A percentile compares a stretch with the other conserved stretches of the same genome.
Evolutionary conservation across 306 rosid species (phyloP).

Genomic region (Luffa acutangula): DNA sequence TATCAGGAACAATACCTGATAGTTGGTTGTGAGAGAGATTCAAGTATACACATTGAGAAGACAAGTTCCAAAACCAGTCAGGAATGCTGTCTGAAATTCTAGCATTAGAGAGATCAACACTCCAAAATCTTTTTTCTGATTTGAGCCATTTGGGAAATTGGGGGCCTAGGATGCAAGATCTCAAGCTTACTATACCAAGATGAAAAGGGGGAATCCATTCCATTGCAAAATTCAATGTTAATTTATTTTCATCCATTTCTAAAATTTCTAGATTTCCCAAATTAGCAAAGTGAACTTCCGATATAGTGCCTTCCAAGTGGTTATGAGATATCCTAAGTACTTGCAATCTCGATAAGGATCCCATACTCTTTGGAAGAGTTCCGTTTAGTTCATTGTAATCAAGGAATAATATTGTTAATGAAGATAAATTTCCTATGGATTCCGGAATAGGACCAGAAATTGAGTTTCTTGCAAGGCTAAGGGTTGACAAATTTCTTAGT

Average conservation of each 20-base stretch:
- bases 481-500: background rate
- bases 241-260: background rate
- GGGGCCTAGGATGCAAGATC: constrained; percentile 19
- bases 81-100: constrained; percentile 20
- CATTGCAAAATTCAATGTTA: background rate
- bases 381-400: background rate
- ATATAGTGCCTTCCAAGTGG: background rate
- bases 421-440: background rate
- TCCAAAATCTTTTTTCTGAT: background rate
- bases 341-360: background rate
- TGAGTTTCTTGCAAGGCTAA: background rate
- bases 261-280: background rate
- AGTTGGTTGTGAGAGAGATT: constrained; percentile 22
- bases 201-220: constrained; percentile 22
- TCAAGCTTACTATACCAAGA: constrained; percentile 6
- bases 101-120: constrained; percentile 15
- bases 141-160: constrained; percentile 29
- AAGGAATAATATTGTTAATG: background rate
- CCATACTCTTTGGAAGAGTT: background rate
- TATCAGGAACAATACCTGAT: constrained; percentile 14
- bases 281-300: constrained; percentile 11
- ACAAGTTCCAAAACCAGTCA: constrained; percentile 27
- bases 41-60: background rate
- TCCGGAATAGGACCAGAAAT: constrained; percentile 1
- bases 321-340: background rate